A percentile compares a stretch with the other conserved stretches of the same genome.
Evolutionary conservation across 768 basidiomycete species (phyloP).

Genomic region (Amanita thiersii): DNA sequence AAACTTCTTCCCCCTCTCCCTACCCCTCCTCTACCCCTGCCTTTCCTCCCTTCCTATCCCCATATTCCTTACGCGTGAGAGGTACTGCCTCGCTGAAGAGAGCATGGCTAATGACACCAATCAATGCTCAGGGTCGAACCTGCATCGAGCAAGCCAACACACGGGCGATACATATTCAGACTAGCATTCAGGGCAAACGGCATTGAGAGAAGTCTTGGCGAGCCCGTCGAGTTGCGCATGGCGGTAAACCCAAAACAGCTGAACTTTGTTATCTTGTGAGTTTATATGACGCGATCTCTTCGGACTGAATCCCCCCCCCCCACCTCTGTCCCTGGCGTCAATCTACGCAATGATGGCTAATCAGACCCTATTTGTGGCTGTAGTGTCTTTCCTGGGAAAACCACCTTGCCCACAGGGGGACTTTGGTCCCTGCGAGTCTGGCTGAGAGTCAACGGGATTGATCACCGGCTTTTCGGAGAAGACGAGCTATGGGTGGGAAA

Average conservation of each 20-base stretch:
- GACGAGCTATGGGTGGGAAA: constrained; percentile 61
- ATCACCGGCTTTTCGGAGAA: constrained; percentile 57
- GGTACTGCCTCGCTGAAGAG: no score
- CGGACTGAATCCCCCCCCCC: not conserved
- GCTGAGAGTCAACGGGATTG: constrained; percentile 47
- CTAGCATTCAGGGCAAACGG: constrained; percentile 47
- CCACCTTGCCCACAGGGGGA: constrained; percentile 43
- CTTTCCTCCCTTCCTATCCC: not conserved
- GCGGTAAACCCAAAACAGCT: constrained; percentile 45
- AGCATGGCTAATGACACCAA: no score
- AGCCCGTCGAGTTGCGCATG: constrained; percentile 37
- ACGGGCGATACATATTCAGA: constrained; percentile 44
- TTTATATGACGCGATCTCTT: constrained; percentile 7
- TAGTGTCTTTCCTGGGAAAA: constrained; percentile 55
- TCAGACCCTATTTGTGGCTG: not conserved
- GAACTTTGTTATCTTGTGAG: constrained; percentile 58
- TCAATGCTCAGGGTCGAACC: constrained; percentile 34
- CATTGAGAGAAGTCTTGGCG: constrained; percentile 45
- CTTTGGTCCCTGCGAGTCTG: constrained; percentile 56
- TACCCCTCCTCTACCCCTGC: no score
- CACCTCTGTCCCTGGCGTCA: not conserved
- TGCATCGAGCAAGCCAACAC: constrained; percentile 25
- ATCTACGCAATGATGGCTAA: not conserved
- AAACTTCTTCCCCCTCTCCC: no score
- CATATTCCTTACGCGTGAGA: not conserved